These are phyloP conservation scores for Boletus sp. DNA, from an alignment of 768 basidiomycete species.

Conservation along the genomic window DNA sequence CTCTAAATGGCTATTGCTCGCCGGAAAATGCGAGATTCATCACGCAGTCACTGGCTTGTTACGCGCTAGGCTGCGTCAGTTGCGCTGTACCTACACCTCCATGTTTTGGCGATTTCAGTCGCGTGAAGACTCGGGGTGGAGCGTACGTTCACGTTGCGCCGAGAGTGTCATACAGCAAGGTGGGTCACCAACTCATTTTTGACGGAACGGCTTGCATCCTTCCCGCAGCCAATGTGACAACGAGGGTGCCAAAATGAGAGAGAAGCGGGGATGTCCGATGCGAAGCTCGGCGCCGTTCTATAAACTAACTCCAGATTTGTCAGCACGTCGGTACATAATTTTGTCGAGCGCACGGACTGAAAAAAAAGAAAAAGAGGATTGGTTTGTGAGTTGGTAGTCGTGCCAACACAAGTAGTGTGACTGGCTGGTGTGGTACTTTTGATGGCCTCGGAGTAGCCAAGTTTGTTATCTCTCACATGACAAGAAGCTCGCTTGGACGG, in stretches of 20 bases:
- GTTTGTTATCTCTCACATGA: no score
- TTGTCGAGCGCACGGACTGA: neutral
- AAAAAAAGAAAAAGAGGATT: no score
- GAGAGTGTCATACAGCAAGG: neutral
- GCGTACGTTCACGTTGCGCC: neutral
- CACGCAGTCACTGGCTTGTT: neutral
- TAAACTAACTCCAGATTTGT: neutral
- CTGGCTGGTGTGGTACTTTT: no score
- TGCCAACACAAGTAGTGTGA: neutral
- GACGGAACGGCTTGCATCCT: neutral
- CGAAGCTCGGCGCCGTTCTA: neutral
- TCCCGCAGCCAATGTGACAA: neutral
- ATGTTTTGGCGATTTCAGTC: neutral
- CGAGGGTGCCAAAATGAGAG: neutral
- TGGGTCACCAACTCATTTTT: neutral
- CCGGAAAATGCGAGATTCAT: neutral
- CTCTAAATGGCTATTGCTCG: neutral
- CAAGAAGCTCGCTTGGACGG: neutral
- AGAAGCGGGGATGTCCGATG: neutral
- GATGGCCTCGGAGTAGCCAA: no score
- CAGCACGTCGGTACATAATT: neutral
- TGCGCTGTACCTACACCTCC: neutral
- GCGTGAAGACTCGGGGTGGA: neutral
- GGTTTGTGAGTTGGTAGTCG: neutral
- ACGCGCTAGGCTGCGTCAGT: neutral